Percentiles rank a stretch among this genome's conserved stretches.
These are phyloP conservation scores for Mycena indigotica DNA, from an alignment of 768 basidiomycete species.

Conservation along the genomic window DNA sequence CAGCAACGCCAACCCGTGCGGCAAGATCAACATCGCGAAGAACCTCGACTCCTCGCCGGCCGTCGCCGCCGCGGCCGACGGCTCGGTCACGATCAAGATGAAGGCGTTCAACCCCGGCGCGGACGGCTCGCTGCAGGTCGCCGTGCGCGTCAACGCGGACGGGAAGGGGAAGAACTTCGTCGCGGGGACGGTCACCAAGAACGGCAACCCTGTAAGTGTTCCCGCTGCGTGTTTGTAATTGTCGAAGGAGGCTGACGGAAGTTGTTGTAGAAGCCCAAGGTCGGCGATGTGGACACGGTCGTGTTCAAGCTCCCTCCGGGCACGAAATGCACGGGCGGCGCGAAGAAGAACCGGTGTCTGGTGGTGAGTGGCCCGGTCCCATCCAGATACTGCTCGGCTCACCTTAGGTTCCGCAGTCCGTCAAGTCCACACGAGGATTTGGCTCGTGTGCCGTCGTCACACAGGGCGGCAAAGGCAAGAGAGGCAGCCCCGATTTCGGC, in stretches of 20 bases:
- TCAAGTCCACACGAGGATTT: constrained; percentile 37
- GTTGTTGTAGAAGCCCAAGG: not conserved
- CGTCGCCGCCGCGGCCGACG: not conserved
- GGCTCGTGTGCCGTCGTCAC: constrained; percentile 39
- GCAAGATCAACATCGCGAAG: not conserved
- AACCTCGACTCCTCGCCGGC: not conserved
- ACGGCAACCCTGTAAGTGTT: constrained; percentile 53
- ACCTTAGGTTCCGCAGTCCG: not conserved
- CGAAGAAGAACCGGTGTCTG: constrained; percentile 31
- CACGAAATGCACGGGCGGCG: constrained; percentile 36
- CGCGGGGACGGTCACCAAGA: constrained; percentile 41
- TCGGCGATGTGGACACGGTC: constrained; percentile 25
- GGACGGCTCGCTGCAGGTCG: not conserved
- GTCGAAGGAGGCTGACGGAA: not conserved
- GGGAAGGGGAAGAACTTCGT: constrained; percentile 43
- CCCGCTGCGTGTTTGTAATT: not conserved
- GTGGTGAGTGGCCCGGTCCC: constrained; percentile 11
- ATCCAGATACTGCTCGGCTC: not conserved
- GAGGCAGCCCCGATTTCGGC: not conserved
- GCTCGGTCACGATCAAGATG: not conserved
- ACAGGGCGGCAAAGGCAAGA: constrained; percentile 21
- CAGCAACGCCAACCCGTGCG: not conserved
- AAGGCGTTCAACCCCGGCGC: not conserved
- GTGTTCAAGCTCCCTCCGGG: constrained; percentile 30
- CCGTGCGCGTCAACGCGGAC: not conserved